Conservation (phyloP, 2,329 filamentous ascomycete genomes). For the Penicillium sp. region DNA sequence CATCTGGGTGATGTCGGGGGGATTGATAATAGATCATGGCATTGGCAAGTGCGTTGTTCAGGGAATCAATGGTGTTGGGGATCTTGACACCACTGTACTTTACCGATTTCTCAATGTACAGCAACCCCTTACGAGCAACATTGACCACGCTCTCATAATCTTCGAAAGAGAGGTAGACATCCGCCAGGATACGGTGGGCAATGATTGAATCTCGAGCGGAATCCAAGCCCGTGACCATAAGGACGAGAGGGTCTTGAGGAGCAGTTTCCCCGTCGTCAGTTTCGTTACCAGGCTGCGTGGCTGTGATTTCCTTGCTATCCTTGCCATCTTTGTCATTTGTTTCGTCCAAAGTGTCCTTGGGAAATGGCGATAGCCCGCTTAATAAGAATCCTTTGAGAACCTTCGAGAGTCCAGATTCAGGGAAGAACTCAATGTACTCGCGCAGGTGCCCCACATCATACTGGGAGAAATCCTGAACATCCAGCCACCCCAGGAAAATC, state of each 20-base stretch:
- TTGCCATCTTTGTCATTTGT: slow-evolving; percentile 37
- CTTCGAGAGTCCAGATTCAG: slow-evolving; percentile 75
- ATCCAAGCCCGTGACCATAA: slow-evolving; percentile 74
- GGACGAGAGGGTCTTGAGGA: slow-evolving; percentile 73
- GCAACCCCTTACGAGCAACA: slow-evolving; percentile 70
- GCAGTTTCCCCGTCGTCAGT: slow-evolving; percentile 34
- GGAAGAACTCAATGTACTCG: slow-evolving; percentile 80
- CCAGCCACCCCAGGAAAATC: slow-evolving; percentile 84
- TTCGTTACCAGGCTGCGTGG: slow-evolving; percentile 35
- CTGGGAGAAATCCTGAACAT: slow-evolving; percentile 68
- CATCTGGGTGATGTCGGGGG: slow-evolving; percentile 84
- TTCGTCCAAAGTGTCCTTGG: slow-evolving; percentile 49
- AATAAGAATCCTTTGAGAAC: slow-evolving; percentile 78
- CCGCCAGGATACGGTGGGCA: slow-evolving; percentile 76
- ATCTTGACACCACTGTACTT: slow-evolving; percentile 68
- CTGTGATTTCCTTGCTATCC: background rate
- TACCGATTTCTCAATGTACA: slow-evolving; percentile 59
- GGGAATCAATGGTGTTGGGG: slow-evolving; percentile 67
- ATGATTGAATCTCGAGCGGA: slow-evolving; percentile 67
- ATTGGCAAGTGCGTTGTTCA: slow-evolving; percentile 78
- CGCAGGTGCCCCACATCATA: slow-evolving; percentile 76
- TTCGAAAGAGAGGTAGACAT: slow-evolving; percentile 80
- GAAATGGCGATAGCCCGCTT: slow-evolving; percentile 81
- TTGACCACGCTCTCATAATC: slow-evolving; percentile 82
- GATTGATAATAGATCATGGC: slow-evolving; percentile 86